phyloP scores from a whole-genome alignment of 768 basidiomycete species.

The Termitomyces sp. region DNA sequence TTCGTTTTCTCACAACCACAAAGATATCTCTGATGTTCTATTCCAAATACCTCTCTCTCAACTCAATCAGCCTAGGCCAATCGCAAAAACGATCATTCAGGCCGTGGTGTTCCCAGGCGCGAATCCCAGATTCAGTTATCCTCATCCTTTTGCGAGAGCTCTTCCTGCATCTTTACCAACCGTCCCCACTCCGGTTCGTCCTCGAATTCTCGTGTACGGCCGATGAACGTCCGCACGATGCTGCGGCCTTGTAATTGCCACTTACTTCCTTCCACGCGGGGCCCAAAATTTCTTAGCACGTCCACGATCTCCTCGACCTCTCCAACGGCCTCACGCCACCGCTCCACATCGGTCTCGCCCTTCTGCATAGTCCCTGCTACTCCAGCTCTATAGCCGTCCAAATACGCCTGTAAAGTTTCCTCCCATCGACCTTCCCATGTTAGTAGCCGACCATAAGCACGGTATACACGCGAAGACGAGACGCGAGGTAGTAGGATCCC shows the following conservation, averaged over 20 bases:
- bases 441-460: slow-evolving; percentile 78
- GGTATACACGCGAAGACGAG: slow-evolving; percentile 76
- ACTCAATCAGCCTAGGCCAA: slow-evolving; percentile 17
- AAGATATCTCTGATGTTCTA: slow-evolving; percentile 11
- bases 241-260: slow-evolving; percentile 90
- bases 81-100: slow-evolving; percentile 8
- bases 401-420: slow-evolving; percentile 76
- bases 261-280: slow-evolving; percentile 51
- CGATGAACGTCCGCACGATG: slow-evolving; percentile 85
- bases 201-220: slow-evolving; percentile 81
- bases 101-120: slow-evolving; percentile 13
- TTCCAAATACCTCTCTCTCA: slow-evolving; percentile 2
- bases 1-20: slow-evolving; percentile 14
- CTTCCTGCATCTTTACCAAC: slow-evolving; percentile 64
- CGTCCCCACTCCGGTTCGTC: slow-evolving; percentile 83
- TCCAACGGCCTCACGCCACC: slow-evolving; percentile 71
- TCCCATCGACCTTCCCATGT: slow-evolving; percentile 71
- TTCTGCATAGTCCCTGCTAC: slow-evolving; percentile 56
- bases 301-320: slow-evolving; percentile 87
- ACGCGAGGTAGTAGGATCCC: slow-evolving; percentile 78
- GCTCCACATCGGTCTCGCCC: slow-evolving; percentile 63
- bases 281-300: slow-evolving; percentile 79
- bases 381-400: slow-evolving; percentile 81
- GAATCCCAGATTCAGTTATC: neutral
- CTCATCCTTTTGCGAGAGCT: slow-evolving; percentile 42